phyloP scores from a whole-genome alignment of 2,329 filamentous ascomycete species.

The Trichoderma aggressivum region DNA sequence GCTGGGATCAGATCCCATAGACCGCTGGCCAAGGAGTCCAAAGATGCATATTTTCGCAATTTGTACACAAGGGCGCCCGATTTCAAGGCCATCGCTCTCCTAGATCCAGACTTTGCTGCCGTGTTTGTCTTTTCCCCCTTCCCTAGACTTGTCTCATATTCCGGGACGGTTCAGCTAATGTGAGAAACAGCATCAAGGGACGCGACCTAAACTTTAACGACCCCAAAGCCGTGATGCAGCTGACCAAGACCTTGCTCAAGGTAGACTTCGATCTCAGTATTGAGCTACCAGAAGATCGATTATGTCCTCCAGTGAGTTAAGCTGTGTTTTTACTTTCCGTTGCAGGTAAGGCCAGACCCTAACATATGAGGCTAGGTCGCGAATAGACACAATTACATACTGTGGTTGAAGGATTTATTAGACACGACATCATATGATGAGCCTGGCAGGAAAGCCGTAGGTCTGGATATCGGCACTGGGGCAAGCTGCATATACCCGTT shows the following conservation, averaged over 20 bases:
- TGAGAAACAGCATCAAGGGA: slow-evolving; percentile 26
- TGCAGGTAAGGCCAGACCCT: neutral
- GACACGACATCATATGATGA: slow-evolving; percentile 62
- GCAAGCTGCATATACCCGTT: slow-evolving; percentile 90
- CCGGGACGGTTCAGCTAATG: neutral
- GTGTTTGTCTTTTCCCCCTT: slow-evolving; percentile 35
- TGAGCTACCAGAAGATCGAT: slow-evolving; percentile 68
- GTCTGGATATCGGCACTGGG: slow-evolving; percentile 85
- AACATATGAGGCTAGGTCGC: slow-evolving; percentile 41
- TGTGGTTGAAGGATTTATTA: slow-evolving; percentile 81
- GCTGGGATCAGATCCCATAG: neutral
- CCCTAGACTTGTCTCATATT: slow-evolving; percentile 8
- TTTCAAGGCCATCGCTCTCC: slow-evolving; percentile 41
- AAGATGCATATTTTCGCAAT: slow-evolving; percentile 35
- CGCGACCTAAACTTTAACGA: slow-evolving; percentile 75
- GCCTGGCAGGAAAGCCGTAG: slow-evolving; percentile 52
- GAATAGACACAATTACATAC: slow-evolving; percentile 79
- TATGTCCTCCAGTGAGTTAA: slow-evolving; percentile 74
- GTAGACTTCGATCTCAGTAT: slow-evolving; percentile 71
- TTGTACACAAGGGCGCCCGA: slow-evolving; percentile 42
- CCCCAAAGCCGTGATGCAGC: slow-evolving; percentile 69
- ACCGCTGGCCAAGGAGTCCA: neutral
- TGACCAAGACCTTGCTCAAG: slow-evolving; percentile 76
- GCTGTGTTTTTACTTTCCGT: neutral
- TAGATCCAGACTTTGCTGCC: slow-evolving; percentile 41